A percentile compares a stretch with the other conserved stretches of the same genome.
Conservation (phyloP, 495 filamentous ascomycete genomes). For the Pyronema domesticum region DNA sequence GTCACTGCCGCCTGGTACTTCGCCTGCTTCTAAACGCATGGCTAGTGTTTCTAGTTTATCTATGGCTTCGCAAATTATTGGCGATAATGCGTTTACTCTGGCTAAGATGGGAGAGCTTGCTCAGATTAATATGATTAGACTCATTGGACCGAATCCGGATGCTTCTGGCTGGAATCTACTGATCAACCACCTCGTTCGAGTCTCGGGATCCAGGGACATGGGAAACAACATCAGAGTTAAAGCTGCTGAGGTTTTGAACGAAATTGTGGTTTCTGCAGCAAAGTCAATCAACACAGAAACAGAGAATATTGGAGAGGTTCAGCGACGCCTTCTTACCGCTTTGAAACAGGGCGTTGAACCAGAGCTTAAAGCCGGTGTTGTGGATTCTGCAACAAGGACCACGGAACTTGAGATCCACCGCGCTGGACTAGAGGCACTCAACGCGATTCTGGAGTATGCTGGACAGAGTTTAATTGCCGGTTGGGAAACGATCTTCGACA, state of each 20-base stretch:
- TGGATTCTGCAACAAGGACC: conserved; percentile 29
- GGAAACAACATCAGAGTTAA: conserved; percentile 46
- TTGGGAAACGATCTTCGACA: conserved; percentile 70
- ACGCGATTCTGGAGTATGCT: conserved; percentile 68
- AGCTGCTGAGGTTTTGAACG: conserved; percentile 56
- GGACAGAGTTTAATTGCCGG: conserved; percentile 65
- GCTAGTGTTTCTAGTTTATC: conserved; percentile 43
- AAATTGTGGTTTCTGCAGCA: conserved; percentile 49
- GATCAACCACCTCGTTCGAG: conserved; percentile 47
- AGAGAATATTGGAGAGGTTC: conserved; percentile 38
- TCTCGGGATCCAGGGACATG: conserved; percentile 37
- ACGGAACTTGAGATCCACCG: conserved; percentile 69
- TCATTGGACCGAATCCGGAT: conserved; percentile 45
- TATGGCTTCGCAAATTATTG: conserved; percentile 32
- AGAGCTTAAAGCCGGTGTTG: neutral
- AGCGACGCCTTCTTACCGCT: conserved; percentile 52
- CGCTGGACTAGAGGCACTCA: conserved; percentile 61
- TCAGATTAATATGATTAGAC: conserved; percentile 56
- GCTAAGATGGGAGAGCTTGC: conserved; percentile 65
- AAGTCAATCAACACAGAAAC: conserved; percentile 32
- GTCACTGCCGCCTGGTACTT: conserved; percentile 26
- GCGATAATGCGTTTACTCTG: conserved; percentile 60
- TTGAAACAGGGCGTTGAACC: conserved; percentile 37
- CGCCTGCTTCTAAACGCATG: conserved; percentile 36
- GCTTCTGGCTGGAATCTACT: conserved; percentile 59